phyloP scores from a whole-genome alignment of 805 yeast species.

The Wickerhamiella brachini region DNA sequence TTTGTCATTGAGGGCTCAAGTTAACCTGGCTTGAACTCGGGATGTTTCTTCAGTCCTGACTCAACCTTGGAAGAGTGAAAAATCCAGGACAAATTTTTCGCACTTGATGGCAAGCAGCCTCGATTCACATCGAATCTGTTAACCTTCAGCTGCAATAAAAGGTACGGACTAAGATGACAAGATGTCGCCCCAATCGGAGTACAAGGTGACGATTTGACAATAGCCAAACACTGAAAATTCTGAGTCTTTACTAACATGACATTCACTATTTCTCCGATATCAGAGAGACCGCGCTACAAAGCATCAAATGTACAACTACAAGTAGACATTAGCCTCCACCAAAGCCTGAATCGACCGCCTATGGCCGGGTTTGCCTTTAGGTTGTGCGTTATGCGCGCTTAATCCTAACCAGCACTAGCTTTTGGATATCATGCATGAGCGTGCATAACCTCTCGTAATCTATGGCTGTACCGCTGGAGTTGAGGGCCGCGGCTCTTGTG shows the following conservation, averaged over 20 bases:
- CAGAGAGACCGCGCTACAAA: too few species aligned
- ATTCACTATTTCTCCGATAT: too few species aligned
- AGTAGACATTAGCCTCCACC: too few species aligned
- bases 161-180: conserved; percentile 19
- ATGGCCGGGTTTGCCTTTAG: too few species aligned
- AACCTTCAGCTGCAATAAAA: not conserved
- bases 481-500: conserved; percentile 11
- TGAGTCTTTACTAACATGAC: conserved; percentile 9
- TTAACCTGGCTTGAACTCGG: not conserved
- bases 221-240: conserved; percentile 22
- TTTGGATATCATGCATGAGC: not conserved
- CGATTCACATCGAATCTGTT: not conserved
- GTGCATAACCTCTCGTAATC: not conserved
- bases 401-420: not conserved
- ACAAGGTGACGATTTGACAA: conserved; percentile 19
- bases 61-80: not conserved
- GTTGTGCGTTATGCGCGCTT: too few species aligned
- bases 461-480: conserved; percentile 9
- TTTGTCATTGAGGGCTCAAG: not conserved
- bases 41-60: not conserved
- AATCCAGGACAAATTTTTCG: not conserved
- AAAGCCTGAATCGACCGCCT: too few species aligned
- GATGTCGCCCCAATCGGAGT: conserved; percentile 22
- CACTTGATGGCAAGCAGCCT: not conserved
- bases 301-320: too few species aligned